Conservation (phyloP, 2,329 filamentous ascomycete genomes). For the Lecanicillium sp. region DNA sequence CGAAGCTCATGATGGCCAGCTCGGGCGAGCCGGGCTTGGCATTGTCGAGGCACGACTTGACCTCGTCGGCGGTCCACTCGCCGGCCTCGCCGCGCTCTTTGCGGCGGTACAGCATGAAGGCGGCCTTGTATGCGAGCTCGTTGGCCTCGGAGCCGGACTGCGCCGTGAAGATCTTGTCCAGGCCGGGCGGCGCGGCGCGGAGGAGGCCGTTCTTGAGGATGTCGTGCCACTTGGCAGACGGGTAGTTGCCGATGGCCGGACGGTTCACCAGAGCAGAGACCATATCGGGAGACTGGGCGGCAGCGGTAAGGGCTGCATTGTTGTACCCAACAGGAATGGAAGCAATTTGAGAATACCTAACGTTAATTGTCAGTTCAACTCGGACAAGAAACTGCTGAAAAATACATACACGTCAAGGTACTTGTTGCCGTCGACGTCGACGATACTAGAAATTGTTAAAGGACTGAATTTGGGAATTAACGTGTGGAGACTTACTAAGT, state of each 20-base stretch:
- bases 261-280: constrained; percentile 68
- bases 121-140: constrained; percentile 79
- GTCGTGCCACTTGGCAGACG: constrained; percentile 66
- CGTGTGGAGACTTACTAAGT: constrained; percentile 32
- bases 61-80: constrained; percentile 66
- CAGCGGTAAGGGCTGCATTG: constrained; percentile 61
- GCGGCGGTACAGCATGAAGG: constrained; percentile 75
- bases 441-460: constrained; percentile 24
- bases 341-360: constrained; percentile 71
- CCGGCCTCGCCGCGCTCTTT: constrained; percentile 62
- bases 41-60: constrained; percentile 64
- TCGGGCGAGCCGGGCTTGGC: constrained; percentile 65
- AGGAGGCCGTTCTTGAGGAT: constrained; percentile 67
- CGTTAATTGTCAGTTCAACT: not conserved
- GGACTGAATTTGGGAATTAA: not conserved
- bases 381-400: not conserved
- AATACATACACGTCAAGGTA: constrained; percentile 42
- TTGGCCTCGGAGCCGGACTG: constrained; percentile 77
- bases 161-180: constrained; percentile 75
- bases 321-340: constrained; percentile 81
- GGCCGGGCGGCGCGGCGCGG: constrained; percentile 64
- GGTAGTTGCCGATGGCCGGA: constrained; percentile 76
- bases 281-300: constrained; percentile 66
- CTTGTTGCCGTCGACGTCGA: constrained; percentile 44
- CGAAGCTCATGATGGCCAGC: constrained; percentile 74